Evolutionary conservation across 768 basidiomycete genomes (phyloP).

Genomic region (Kwoniella europaea): DNA sequence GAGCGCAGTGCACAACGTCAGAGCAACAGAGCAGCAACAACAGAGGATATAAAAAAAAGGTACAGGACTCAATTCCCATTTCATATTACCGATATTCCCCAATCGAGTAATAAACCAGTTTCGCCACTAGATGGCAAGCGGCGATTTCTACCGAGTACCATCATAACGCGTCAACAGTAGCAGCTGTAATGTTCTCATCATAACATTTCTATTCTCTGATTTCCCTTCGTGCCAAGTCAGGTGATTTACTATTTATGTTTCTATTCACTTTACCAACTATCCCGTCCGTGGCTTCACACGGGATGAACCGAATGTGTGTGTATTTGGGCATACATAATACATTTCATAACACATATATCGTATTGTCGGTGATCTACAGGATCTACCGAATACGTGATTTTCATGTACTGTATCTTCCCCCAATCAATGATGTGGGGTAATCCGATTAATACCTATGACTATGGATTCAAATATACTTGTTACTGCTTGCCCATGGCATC

Average conservation of each 20-base stretch:
- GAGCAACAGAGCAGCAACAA: not conserved
- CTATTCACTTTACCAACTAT: not conserved
- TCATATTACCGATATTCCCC: not conserved
- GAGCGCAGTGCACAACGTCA: not conserved
- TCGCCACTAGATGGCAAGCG: not conserved
- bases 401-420: not conserved
- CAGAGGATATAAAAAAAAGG: slow-evolving; percentile 1
- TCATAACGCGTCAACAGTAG: not conserved
- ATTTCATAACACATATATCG: not conserved
- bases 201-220: not conserved
- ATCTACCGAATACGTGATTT: not conserved
- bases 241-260: not conserved
- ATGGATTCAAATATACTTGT: not conserved
- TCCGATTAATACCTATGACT: not conserved
- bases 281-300: not conserved
- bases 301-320: not conserved
- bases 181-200: slow-evolving; percentile 9
- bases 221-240: not conserved
- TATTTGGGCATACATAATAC: not conserved
- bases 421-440: not conserved
- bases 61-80: not conserved
- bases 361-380: no score
- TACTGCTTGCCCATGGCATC: slow-evolving; percentile 61
- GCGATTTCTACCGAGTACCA: not conserved
- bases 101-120: not conserved